Conservation (phyloP, 2,329 filamentous ascomycete species). For the Colletotrichum endophyticum region DNA sequence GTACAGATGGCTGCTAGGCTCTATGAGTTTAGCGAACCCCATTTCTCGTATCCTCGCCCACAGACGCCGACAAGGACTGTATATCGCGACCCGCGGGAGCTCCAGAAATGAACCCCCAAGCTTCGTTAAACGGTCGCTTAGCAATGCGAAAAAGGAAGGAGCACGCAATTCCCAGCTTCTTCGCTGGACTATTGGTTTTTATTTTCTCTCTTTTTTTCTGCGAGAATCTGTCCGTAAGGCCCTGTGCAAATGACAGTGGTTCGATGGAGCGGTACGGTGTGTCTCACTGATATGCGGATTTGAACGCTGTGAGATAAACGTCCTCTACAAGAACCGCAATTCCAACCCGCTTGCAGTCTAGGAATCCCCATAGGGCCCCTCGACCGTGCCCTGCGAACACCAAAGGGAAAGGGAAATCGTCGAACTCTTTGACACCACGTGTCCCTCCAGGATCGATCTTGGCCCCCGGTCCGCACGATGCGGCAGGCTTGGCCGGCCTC, state of each 20-base stretch:
- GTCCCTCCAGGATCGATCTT: constrained; percentile 6
- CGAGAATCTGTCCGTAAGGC: not conserved
- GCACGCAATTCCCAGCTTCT: not conserved
- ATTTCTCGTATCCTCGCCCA: constrained; percentile 9
- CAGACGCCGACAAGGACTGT: not conserved
- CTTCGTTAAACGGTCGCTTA: not conserved
- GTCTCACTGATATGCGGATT: not conserved
- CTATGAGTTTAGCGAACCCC: not conserved
- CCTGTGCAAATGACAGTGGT: not conserved
- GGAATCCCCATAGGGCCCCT: not conserved
- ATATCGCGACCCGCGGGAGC: not conserved
- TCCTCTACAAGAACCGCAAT: not conserved
- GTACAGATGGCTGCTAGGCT: not conserved
- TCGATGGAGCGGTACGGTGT: not conserved
- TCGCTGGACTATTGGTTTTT: not conserved
- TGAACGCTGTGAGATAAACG: not conserved
- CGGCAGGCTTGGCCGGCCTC: not conserved
- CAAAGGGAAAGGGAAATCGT: not conserved
- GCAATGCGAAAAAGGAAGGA: not conserved
- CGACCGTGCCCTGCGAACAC: not conserved
- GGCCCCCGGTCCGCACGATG: not conserved
- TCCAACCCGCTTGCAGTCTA: not conserved
- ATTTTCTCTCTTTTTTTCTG: not conserved
- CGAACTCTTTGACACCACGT: constrained; percentile 4
- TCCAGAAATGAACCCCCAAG: not conserved